Evolutionary conservation across 2,329 filamentous ascomycete species (phyloP).

Genomic region (Fusarium sp.): DNA sequence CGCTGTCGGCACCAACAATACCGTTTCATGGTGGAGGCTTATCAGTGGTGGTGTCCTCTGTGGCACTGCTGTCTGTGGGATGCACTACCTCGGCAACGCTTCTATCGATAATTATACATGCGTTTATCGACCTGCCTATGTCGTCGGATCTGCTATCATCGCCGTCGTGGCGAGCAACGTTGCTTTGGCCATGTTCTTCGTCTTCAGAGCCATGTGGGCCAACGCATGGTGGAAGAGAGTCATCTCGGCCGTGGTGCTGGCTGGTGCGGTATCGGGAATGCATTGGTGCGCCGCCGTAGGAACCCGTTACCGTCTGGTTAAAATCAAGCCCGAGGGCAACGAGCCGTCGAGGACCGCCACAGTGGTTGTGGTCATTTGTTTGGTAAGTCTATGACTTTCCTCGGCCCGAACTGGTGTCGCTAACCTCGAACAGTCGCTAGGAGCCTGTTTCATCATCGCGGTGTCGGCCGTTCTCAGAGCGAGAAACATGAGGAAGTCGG

Average conservation of each 20-base stretch:
- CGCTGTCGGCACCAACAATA: constrained; percentile 71
- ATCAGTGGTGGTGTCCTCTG: constrained; percentile 75
- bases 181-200: constrained; percentile 82
- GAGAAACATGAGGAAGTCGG: constrained; percentile 64
- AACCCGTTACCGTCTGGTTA: constrained; percentile 73
- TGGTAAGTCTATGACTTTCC: constrained; percentile 63
- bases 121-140: constrained; percentile 68
- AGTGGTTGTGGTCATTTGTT: constrained; percentile 78
- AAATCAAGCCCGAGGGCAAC: constrained; percentile 51
- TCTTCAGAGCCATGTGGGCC: constrained; percentile 80
- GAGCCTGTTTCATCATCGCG: constrained; percentile 71
- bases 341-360: constrained; percentile 71
- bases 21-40: constrained; percentile 69
- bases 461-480: constrained; percentile 66
- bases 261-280: constrained; percentile 84
- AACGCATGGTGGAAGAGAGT: constrained; percentile 82
- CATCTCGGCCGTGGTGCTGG: constrained; percentile 75
- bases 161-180: constrained; percentile 78
- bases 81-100: constrained; percentile 90
- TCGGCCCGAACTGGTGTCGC: neutral
- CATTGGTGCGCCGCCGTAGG: constrained; percentile 85
- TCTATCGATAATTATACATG: constrained; percentile 83
- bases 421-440: constrained; percentile 62
- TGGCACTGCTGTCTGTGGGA: constrained; percentile 81
- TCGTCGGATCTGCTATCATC: constrained; percentile 78